A percentile compares a stretch with the other conserved stretches of the same genome.
Evolutionary conservation across 2,329 filamentous ascomycete genomes (phyloP).

Genomic region (Cladosporium sp.): DNA sequence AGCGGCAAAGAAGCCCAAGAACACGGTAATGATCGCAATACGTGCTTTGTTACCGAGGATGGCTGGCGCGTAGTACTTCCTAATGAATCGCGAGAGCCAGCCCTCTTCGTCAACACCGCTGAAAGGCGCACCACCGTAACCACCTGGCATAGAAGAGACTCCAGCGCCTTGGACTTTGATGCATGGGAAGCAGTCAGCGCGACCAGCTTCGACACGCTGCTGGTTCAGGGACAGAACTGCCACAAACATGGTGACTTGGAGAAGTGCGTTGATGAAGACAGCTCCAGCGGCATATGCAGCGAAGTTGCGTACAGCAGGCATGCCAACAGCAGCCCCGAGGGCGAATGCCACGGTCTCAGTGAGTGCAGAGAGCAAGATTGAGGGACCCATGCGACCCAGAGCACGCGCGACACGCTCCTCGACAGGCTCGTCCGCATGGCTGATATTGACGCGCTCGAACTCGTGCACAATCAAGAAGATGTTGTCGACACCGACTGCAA

Average conservation of each 20-base stretch:
- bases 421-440: slow-evolving; percentile 82
- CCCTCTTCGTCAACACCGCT: slow-evolving; percentile 76
- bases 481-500: slow-evolving; percentile 96
- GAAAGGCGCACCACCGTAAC: slow-evolving; percentile 59
- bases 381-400: slow-evolving; percentile 93
- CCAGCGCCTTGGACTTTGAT: slow-evolving; percentile 71
- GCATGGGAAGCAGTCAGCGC: slow-evolving; percentile 90
- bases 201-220: slow-evolving; percentile 77
- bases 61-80: slow-evolving; percentile 78
- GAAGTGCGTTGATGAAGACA: slow-evolving; percentile 92
- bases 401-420: slow-evolving; percentile 81
- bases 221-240: slow-evolving; percentile 90
- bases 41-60: slow-evolving; percentile 80
- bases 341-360: slow-evolving; percentile 94
- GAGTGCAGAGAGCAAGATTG: slow-evolving; percentile 88
- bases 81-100: slow-evolving; percentile 78
- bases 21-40: slow-evolving; percentile 68
- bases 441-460: slow-evolving; percentile 90
- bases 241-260: slow-evolving; percentile 96
- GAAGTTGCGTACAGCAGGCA: slow-evolving; percentile 97
- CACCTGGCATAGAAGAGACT: slow-evolving; percentile 60
- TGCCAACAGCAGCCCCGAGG: slow-evolving; percentile 87
- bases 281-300: slow-evolving; percentile 94
- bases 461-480: slow-evolving; percentile 99
- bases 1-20: slow-evolving; percentile 82